Evolutionary conservation across 345 rosid species (phyloP), one percentile per base, ranked within the genome.

Genomic region (Gossypium herbaceum): DNA sequence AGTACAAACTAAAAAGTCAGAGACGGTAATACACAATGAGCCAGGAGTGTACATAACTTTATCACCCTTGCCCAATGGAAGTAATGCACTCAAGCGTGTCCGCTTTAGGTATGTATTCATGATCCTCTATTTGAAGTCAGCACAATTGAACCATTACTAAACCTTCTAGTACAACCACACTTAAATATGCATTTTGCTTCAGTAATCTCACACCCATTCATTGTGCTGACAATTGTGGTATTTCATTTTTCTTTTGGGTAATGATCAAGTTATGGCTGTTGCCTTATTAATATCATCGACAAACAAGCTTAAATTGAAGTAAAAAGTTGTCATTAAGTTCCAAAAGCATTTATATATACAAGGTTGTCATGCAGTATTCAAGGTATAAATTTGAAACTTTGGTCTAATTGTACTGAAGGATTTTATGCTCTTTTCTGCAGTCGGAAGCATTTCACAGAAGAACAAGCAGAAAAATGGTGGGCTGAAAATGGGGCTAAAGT

Each of bases 391-490:
- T 34, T 34, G 41, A 5, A 34, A 34, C 41, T 5, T 34, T 34
- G 41, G 20, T 45, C 41, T 19, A 12, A 12, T 47, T 47, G 51
- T 12, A 47, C 16, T 47, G 15, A 77, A 44, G 2, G 48, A 24
- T 71, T 71, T 52, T 71, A 58, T 75, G 68, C 65, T 77, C 20
- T 63, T 77, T 39, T 52, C 29, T 52, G 73, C 89, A 92, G 98
- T 79, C 92, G 92, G 67, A 88, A 86, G 84, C 86, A 85, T 45
- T 92, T 91, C 75, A 87, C 84, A 0, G 92, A 92, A 84, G 88
- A 87, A 70, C 78, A 86, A 82, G 97, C 97, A 7, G 92, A 92
- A 88, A 92, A 86, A 44, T 91, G 97, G 97, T 94, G 97, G 98
- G 81, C 86, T 63, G 93, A 88, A 70, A 86, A 94, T 74, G 97